Evolutionary conservation across 2,329 filamentous ascomycete genomes (phyloP), one percentile per base, ranked within the genome.

Genomic region (Hawksworthiomyces lignivorus): DNA sequence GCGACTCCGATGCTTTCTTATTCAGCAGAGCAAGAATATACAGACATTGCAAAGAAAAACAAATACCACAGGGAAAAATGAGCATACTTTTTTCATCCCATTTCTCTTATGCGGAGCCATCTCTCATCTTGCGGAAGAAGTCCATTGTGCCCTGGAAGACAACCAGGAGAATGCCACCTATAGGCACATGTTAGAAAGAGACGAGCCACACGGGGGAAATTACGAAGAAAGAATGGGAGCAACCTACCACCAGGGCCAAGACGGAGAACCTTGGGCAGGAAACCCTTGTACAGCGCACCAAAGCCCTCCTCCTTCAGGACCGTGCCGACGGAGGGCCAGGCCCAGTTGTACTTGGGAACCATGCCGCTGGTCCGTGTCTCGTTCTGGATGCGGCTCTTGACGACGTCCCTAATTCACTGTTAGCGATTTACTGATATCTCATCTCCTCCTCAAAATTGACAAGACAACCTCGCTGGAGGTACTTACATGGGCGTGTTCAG

Each of bases 351-450:
- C 75, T 98, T 98, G 59, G 86, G 86, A 18, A 80, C 67, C 41
- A 77, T 72, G 5, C 92, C 92, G n/a, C 84, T 62, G 29, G 94
- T 69, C 72, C 85, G 90, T 52, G 85, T 74, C 43, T 79, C 87
- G 69, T 98, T 98, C 67, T 98, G 92, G 53, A 98, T 98, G 50
- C 92, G 83, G 52, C 86, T 94, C 77, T 98, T 98, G 68, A 97
- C 89, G 17, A 97, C 90, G 58, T 97, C 34, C 19, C 35, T 33
- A 17, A n/a, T 8, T 3, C 7, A 7, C 8, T 11, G 36, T 44
- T 26, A 41, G 34, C 24, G 7, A 26, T 26, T 24, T 11, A 5
- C 9, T 14, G 12, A 34, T 18, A 14, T n/a, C n/a, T n/a, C n/a
- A n/a, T n/a, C n/a, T n/a, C n/a, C n/a, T n/a, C n/a, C n/a, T n/a